phyloP scores from a whole-genome alignment of 768 basidiomycete species.

The Lentinula edodes region DNA sequence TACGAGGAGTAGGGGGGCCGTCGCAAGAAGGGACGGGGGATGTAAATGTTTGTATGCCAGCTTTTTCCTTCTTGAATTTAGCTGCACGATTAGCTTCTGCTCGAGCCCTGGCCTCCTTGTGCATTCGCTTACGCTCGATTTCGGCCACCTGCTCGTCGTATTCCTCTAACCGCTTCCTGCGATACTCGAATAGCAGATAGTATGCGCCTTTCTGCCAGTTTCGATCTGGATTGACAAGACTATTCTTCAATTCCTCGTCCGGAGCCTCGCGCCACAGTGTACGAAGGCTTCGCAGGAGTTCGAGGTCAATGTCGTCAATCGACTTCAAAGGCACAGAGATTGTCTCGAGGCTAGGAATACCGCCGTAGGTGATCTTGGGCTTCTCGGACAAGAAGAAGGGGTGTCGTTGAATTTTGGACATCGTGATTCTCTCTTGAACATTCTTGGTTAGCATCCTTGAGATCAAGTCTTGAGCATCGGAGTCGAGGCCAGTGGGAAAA shows the following conservation, averaged over 20 bases:
- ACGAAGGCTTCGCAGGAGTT: conserved; percentile 84
- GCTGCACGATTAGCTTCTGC: conserved; percentile 18
- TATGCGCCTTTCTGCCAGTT: conserved; percentile 98
- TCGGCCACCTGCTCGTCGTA: conserved; percentile 62
- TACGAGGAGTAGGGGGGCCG: conserved; percentile 55
- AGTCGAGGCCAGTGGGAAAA: conserved; percentile 68
- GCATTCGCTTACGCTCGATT: conserved; percentile 29
- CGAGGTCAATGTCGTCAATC: conserved; percentile 70
- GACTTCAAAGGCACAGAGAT: conserved; percentile 65
- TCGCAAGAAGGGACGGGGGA: conserved; percentile 46
- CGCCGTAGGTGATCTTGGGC: conserved; percentile 34
- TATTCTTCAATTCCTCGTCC: conserved; percentile 68
- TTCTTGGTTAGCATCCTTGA: conserved; percentile 76
- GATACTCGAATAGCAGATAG: conserved; percentile 81
- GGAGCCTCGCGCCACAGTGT: conserved; percentile 87
- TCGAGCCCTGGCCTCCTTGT: conserved; percentile 16
- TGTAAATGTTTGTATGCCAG: conserved; percentile 16
- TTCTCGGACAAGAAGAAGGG: conserved; percentile 66
- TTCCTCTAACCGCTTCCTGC: conserved; percentile 65
- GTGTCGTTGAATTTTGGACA: conserved; percentile 73
- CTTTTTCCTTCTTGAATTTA: conserved; percentile 10
- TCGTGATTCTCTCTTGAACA: conserved; percentile 70
- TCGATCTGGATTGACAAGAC: conserved; percentile 57
- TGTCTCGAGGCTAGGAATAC: conserved; percentile 56
- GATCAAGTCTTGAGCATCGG: conserved; percentile 72